Evolutionary conservation across 768 basidiomycete species (phyloP), one percentile per base, ranked within the genome.

Genomic region (Suillus subalutaceus): DNA sequence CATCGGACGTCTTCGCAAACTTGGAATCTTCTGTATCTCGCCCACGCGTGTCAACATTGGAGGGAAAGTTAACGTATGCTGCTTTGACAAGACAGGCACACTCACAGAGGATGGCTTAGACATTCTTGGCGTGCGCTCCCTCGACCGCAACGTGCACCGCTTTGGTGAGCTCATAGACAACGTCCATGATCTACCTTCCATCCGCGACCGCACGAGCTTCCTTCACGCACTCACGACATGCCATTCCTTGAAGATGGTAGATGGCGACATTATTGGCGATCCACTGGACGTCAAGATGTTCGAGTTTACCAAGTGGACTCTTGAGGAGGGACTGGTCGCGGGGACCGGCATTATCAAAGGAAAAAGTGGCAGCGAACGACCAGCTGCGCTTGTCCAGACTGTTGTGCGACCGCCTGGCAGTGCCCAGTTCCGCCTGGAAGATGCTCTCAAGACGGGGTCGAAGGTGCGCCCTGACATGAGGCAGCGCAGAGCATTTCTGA

Each of bases 21-120:
- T 83, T 35, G 93, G 92, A 15, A 92, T 99, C 63, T 99, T 92
- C 81, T 99, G 97, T 77, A 99, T 98, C 67, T 95, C 97, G 0
- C 97, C 97, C 0, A 96, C 90, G 70, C 83, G 97, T 57, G 92
- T 99, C 72, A 99, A 99, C 72, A 87, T 99, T 56, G 94, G 89
- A 1, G 97, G 97, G 12, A 96, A 97, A 80, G 83, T 99, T 79
- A 98, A 99, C 69, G 91, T 99, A 12, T 95, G 95, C 72, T 98
- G 96, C 74, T 99, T 99, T 72, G 97, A 99, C 82, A 99, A 99
- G 80, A 99, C 97, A 1, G 97, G 97, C 9, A 99, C 97, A 10
- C 84, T 99, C 30, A 99, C 97, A 1, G 97, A 99, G 78, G 97
- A 99, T 69, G 97, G 97, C 0, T 83, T 99, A 59, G 97, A 99